phyloP scores from a whole-genome alignment of 306 rosid species.

The Castanea mollissima region DNA sequence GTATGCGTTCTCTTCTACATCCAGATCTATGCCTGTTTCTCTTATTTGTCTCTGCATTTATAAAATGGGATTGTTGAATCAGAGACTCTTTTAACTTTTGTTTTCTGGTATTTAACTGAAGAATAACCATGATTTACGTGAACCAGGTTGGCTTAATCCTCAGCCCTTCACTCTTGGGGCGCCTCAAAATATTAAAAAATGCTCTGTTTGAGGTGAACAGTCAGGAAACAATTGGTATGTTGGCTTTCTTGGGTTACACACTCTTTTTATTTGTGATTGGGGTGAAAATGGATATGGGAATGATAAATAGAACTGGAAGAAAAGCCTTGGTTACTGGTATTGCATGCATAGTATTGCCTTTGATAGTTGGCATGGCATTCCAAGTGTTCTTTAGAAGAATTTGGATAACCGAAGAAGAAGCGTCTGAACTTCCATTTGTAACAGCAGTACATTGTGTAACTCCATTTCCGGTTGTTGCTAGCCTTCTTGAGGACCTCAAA shows the following conservation, averaged over 20 bases:
- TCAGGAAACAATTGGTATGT: constrained; percentile 32
- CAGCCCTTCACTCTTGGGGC: constrained; percentile 21
- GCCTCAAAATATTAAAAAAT: not conserved
- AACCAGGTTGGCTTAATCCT: constrained; percentile 49
- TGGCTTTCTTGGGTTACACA: constrained; percentile 34
- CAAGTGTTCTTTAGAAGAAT: not conserved
- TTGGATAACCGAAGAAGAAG: constrained; percentile 1
- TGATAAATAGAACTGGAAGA: constrained; percentile 44
- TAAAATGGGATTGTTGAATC: not conserved
- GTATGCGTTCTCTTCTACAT: constrained; percentile 25
- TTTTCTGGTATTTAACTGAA: not conserved
- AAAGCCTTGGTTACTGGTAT: constrained; percentile 36
- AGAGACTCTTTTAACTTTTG: not conserved
- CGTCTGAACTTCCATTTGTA: not conserved
- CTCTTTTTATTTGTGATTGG: constrained; percentile 43
- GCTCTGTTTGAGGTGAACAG: constrained; percentile 34
- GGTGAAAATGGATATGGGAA: constrained; percentile 55
- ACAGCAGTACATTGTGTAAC: constrained; percentile 6
- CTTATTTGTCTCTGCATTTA: not conserved
- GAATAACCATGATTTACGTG: not conserved
- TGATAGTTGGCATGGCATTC: not conserved
- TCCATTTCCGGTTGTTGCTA: constrained; percentile 37
- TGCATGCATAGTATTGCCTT: constrained; percentile 11
- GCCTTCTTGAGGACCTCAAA: constrained; percentile 36
- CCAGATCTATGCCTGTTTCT: not conserved